Evolutionary conservation across 148 eudicot species (phyloP), one percentile per base, ranked within the genome.

Genomic region (Rhododendron simsii): DNA sequence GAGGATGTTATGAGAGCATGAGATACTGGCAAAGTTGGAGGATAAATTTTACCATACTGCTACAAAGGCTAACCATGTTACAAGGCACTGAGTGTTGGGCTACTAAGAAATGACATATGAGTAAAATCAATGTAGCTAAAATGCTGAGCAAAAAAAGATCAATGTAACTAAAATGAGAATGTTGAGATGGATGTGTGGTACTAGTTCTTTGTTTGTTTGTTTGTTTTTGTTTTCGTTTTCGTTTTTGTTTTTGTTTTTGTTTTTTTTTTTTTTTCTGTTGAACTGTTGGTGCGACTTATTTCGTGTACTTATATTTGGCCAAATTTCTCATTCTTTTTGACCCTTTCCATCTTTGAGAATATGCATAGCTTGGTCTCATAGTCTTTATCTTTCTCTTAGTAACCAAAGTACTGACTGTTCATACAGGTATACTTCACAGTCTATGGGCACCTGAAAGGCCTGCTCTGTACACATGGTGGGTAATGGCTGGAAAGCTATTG

Each of bases 371-470:
- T 41, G 14, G 69, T 81, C 86, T 85, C 82, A 85, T 87, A 84
- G 84, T 33, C 85, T 84, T 86, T 18, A 61, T 84, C 81, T 83
- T 77, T 82, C 83, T 89, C 73, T 63, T 77, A 86, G 69, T 93
- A 89, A 91, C 89, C 85, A 87, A 90, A 78, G 15, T 87, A 86
- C 85, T 87, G 83, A 85, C 88, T 93, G 88, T 86, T 67, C 86
- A 84, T 90, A 91, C 85, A 96, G 98, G 99, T 96, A 44, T 96
- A 94, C 91, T 96, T 96, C 89, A 81, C 98, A 67, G 96, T 95
- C 53, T 96, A 96, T 87, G 94, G 91, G 86, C 94, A 92, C 37
- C 94, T 95, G 57, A 96, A 96, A 91, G 93, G 88, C 81, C 88
- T 91, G 51, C 92, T 96, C 28, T 88, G 63, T 81, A 86, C 91